phyloP scores from a whole-genome alignment of 257 asterid genomes.

The Vinca minor region DNA sequence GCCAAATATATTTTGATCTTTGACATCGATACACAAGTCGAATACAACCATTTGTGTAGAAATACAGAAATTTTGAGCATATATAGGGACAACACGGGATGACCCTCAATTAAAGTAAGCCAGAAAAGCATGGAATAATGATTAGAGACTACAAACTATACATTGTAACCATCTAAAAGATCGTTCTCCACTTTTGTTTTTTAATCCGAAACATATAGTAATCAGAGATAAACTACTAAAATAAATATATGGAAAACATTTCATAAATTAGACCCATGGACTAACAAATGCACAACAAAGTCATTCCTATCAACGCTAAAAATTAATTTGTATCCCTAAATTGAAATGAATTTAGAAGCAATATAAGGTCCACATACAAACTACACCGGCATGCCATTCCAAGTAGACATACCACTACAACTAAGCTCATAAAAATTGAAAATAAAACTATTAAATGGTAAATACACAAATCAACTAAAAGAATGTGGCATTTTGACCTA shows the following conservation, averaged over 20 bases:
- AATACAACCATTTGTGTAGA: background rate
- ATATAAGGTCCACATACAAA: background rate
- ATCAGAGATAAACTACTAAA: too few relatives aligned
- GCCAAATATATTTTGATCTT: background rate
- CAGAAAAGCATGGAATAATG: background rate
- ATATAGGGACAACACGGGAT: background rate
- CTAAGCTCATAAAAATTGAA: too few relatives aligned
- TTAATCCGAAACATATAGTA: too few relatives aligned
- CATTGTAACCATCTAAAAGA: background rate
- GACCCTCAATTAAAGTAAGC: background rate
- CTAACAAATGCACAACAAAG: too few relatives aligned
- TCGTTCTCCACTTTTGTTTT: background rate
- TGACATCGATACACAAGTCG: background rate
- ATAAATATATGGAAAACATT: background rate
- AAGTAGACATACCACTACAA: background rate
- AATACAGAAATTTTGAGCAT: background rate
- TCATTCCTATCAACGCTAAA: too few relatives aligned
- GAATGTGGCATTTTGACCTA: background rate
- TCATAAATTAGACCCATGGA: too few relatives aligned
- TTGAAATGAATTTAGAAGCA: background rate
- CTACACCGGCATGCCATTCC: background rate
- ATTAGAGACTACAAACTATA: background rate
- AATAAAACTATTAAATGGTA: background rate
- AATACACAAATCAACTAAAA: constrained; percentile 3
- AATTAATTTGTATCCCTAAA: background rate